These are phyloP conservation scores for Glarea lozoyensis DNA, from an alignment of 495 filamentous ascomycete genomes.

Conservation along the genomic window DNA sequence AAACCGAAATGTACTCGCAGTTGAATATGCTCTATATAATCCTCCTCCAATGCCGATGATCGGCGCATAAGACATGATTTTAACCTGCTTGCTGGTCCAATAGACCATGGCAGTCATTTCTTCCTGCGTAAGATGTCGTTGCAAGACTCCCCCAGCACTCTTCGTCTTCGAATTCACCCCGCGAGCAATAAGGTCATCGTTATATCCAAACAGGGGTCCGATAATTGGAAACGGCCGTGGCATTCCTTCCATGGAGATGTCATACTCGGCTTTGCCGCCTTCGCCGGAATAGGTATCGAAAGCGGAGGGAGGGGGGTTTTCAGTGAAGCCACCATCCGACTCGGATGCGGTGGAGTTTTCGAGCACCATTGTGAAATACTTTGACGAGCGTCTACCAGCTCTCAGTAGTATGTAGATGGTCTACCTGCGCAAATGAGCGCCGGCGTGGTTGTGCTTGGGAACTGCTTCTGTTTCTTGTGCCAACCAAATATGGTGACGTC, in stretches of 20 bases:
- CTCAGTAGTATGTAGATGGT: no score
- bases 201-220: constrained; percentile 12
- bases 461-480: no score
- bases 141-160: background rate
- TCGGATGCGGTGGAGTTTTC: constrained; percentile 5
- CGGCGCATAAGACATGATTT: constrained; percentile 13
- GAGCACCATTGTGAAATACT: constrained; percentile 18
- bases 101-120: constrained; percentile 14
- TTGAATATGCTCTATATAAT: constrained; percentile 9
- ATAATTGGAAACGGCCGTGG: constrained; percentile 13
- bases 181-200: background rate
- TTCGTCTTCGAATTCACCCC: background rate
- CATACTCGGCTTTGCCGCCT: background rate
- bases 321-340: background rate
- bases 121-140: constrained; percentile 8
- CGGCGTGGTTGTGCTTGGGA: no score
- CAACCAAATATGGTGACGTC: no score
- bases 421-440: no score
- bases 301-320: constrained; percentile 13
- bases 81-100: constrained; percentile 13
- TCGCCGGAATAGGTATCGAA: constrained; percentile 15
- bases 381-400: no score
- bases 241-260: background rate
- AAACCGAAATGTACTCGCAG: constrained; percentile 13
- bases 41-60: constrained; percentile 10